Base-by-base conservation (phyloP, 75 land plant genomes). In the Sequoia sempervirens region DNA sequence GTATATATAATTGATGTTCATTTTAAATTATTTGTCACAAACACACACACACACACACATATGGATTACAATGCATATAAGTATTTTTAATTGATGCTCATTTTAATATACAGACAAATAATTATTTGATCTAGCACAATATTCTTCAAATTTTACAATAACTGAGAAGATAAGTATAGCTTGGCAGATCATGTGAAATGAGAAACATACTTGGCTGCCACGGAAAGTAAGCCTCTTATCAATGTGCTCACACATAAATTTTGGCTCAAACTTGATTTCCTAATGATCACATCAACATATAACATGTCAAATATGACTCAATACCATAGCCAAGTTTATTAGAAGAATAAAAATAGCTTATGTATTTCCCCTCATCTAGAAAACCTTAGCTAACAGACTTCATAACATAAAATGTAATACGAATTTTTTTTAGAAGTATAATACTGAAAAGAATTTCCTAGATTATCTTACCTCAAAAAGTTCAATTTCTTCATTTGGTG, bases 221-320 rank as follows among this genome's bases (percentile, higher is more conserved):
- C 91, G 90, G 80, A 98, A 98, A 20, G 97, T 88, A 1, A 83
- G 41, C 79, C 86, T 90, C 90, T 92, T 95, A 86, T 96, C 96
- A 79, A 98, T 89, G 46, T 86, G 95, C 80, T 96, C 97, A 83
- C 98, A 98, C 99, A 96, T 98, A 18, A 98, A 97, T 90, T 83
- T 86, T 43, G 99, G 99, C 54, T 98, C 99, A 90, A 98, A 96
- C 87, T 98, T 96, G 84, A 98, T 96, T 81, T 98, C 99, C 99
- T 98, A 90, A 8, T 70, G 69, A 66, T 30, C 54, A 79, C 45
- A 83, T 37, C 12, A 53, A 38, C 17, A 82, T 10, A 23, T 17
- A 56, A 18, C 34, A 23, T 50, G 32, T 50, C 40, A 50, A 50
- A 50, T 50, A 83, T 26, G 68, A 52, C 41, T 34, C 8, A 15